Percentiles rank a stretch among this genome's conserved stretches.
Evolutionary conservation across 228 moss, liverwort and hornwort genomes (phyloP).

Genomic region (Sphagnum fallax): DNA sequence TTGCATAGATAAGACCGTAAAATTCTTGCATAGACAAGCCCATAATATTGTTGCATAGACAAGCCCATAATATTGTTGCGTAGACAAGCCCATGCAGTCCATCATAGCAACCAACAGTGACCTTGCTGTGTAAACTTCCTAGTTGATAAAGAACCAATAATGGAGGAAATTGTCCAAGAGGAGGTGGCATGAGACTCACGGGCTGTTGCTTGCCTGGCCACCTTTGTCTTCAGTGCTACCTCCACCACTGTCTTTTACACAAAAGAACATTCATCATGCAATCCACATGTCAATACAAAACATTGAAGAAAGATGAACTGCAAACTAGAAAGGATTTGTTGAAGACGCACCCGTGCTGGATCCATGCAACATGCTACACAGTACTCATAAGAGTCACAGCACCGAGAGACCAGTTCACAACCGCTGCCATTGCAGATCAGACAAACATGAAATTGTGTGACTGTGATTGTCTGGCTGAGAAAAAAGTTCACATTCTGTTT

Average conservation of each 20-base stretch:
- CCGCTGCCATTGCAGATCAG: constrained; percentile 27
- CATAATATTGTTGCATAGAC: no score
- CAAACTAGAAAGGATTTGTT: not conserved
- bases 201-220: constrained; percentile 68
- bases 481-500: no score
- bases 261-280: not conserved
- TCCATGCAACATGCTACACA: constrained; percentile 82
- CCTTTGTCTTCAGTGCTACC: constrained; percentile 53
- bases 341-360: constrained; percentile 50
- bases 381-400: constrained; percentile 67
- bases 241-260: constrained; percentile 42
- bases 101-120: no score
- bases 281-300: not conserved
- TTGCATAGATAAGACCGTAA: not conserved
- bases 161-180: not conserved
- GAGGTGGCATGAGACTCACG: constrained; percentile 23
- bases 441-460: not conserved
- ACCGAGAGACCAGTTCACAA: constrained; percentile 62
- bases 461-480: no score
- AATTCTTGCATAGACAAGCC: no score
- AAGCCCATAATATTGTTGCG: no score
- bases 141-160: no score
- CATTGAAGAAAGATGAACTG: not conserved
- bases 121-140: no score
- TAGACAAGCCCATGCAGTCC: no score